These are phyloP conservation scores for Grifola frondosa DNA, from an alignment of 1,284 basidiomycete genomes.

Conservation along the genomic window DNA sequence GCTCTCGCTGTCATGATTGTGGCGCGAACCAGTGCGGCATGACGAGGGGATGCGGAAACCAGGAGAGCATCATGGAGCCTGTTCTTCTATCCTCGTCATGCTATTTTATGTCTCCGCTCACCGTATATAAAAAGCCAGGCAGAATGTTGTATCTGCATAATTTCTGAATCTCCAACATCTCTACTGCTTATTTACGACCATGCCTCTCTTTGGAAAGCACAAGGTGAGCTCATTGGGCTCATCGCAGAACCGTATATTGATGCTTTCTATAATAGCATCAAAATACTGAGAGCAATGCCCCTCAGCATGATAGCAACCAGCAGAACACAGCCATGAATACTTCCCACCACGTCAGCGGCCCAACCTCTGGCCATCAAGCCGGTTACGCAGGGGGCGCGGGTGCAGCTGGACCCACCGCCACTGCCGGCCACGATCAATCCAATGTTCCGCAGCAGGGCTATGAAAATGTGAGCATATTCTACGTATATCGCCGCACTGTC, in stretches of 20 bases:
- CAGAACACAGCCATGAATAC: constrained; percentile 3
- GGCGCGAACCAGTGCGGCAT: no score
- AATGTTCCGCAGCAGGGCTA: no score
- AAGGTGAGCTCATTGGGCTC: constrained; percentile 10
- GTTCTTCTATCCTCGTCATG: no score
- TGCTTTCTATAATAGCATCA: not conserved
- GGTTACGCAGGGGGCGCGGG: constrained; percentile 10
- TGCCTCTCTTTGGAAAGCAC: constrained; percentile 27
- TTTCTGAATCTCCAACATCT: not conserved
- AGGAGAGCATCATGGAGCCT: no score
- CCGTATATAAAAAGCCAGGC: no score
- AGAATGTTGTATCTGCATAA: no score
- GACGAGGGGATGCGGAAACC: no score
- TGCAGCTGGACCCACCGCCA: no score
- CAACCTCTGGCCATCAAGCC: constrained; percentile 2
- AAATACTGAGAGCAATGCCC: not conserved
- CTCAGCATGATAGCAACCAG: not conserved
- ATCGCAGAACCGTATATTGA: not conserved
- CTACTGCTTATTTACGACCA: constrained; percentile 5
- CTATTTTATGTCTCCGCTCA: no score
- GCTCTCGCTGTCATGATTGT: no score
- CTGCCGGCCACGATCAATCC: constrained; percentile 5
- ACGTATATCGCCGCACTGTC: no score
- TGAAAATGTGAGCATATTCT: no score
- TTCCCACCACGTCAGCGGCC: not conserved